Evolutionary conservation across 2,329 filamentous ascomycete genomes (phyloP), one percentile per base, ranked within the genome.

Genomic region (Thermothelomyces thermophilus): DNA sequence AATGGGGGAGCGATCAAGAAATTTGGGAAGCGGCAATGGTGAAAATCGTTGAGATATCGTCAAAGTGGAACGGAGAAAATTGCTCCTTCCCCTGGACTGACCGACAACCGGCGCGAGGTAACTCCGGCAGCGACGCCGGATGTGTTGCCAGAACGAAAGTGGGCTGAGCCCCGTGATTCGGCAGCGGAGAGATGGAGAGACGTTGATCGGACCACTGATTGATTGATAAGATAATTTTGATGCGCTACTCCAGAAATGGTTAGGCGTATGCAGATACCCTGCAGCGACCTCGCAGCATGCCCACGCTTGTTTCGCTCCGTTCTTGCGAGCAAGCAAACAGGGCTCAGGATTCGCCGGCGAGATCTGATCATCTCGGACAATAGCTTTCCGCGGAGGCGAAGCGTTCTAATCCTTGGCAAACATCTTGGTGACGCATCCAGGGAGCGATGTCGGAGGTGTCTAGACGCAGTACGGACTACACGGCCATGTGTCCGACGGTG

Each of bases 161-260:
- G 44, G 34, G 31, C 36, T 49, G 42, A 40, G 44, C 26, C 39
- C 22, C 50, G 28, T 57, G 55, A 56, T 56, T 58, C 55, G 58
- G 52, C 46, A 50, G 39, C 42, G 37, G 26, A 31, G 44, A 26
- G 48, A 41, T 46, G 39, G 37, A 36, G 44, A 40, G 44, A 48
- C 56, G 42, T 42, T 52, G 53, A 51, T 52, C 45, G 54, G 40
- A 44, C 53, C 52, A 60, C 55, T 59, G 55, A 60, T 57, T 54
- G 59, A 61, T 61, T 62, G 60, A 62, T 62, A 60, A 62, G 60
- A 62, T 62, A 54, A 60, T 40, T n/a, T 19, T 13, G 28, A 36
- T 4, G 7, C 46, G 46, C 58, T 54, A 53, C n/a, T 17, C 41
- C 37, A 7, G 39, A 41, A 33, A 2, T 1, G 50, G 50, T 11